Percentiles rank a stretch among this genome's conserved stretches.
Evolutionary conservation across 139 green algal species (phyloP).

Genomic region (Zygnema circumcarinatum): DNA sequence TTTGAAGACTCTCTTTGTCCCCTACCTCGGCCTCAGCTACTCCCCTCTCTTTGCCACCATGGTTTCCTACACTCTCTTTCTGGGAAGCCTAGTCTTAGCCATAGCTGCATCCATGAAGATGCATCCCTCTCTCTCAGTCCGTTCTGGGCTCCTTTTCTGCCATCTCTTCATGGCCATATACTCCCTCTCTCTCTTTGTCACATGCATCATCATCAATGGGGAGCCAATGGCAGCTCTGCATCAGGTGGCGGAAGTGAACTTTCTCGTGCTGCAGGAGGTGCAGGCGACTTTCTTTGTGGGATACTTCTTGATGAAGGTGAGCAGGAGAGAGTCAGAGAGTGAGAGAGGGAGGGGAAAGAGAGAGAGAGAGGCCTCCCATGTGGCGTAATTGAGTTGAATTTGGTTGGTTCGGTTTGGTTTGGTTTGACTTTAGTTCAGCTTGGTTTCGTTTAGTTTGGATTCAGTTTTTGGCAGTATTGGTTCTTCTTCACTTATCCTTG

Average conservation of each 20-base stretch:
- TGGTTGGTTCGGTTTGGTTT: no score
- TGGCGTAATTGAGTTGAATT: no score
- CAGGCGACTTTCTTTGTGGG: constrained; percentile 15
- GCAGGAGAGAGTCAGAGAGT: no score
- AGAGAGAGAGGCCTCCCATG: no score
- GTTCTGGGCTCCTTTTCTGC: constrained; percentile 13
- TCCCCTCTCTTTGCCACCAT: constrained; percentile 41
- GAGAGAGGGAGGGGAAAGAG: no score
- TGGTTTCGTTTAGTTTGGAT: no score
- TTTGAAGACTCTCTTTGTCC: constrained; percentile 14
- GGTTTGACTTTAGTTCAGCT: no score
- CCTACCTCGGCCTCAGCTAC: constrained; percentile 27
- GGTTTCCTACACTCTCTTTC: constrained; percentile 49
- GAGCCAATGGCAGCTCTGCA: constrained; percentile 53
- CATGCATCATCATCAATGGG: constrained; percentile 38
- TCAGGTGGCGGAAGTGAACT: constrained; percentile 29
- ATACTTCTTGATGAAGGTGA: constrained; percentile 56
- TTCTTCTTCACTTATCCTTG: no score
- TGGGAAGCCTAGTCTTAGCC: constrained; percentile 27
- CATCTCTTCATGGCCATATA: constrained; percentile 48
- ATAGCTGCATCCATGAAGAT: constrained; percentile 2
- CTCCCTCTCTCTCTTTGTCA: constrained; percentile 30
- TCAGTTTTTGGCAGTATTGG: no score
- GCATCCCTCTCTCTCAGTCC: constrained; percentile 21
- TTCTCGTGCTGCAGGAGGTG: constrained; percentile 50